These are phyloP conservation scores for Aspergillus candidus DNA, from an alignment of 2,329 filamentous ascomycete species.

Conservation along the genomic window DNA sequence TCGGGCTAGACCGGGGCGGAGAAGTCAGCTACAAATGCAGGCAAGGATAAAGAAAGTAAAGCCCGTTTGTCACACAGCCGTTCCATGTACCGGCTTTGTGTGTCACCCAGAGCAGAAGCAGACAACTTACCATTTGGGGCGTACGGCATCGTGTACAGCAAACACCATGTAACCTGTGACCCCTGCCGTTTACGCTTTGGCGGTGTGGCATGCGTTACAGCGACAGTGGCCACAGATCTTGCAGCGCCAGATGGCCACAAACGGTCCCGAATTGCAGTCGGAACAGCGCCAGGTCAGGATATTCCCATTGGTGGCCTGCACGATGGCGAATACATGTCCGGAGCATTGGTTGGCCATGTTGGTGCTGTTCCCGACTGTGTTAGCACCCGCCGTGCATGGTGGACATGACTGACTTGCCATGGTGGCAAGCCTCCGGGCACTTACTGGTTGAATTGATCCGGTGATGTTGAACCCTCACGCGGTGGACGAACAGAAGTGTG, in stretches of 20 bases:
- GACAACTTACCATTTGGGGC: neutral
- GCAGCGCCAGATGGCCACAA: constrained; percentile 39
- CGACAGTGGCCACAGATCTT: constrained; percentile 39
- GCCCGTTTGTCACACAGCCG: neutral
- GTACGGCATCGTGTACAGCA: neutral
- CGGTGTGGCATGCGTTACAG: constrained; percentile 36
- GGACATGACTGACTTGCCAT: neutral
- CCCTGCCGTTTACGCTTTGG: constrained; percentile 23
- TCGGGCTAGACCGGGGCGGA: neutral
- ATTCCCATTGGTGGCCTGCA: constrained; percentile 38
- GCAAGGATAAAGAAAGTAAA: neutral
- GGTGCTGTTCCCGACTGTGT: constrained; percentile 4
- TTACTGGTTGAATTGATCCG: neutral
- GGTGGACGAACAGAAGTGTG: neutral
- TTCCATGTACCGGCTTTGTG: no score
- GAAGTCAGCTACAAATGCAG: neutral
- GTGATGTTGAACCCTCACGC: constrained; percentile 2
- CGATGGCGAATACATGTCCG: constrained; percentile 34
- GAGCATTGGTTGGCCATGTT: constrained; percentile 38
- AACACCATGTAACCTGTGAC: constrained; percentile 13
- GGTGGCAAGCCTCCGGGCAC: neutral
- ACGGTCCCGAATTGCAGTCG: constrained; percentile 38
- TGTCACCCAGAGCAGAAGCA: neutral
- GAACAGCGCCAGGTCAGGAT: constrained; percentile 41
- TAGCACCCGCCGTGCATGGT: constrained; percentile 2